Base-by-base conservation (phyloP, 352 stramenopile genomes). In the Globisporangium radiosum region DNA sequence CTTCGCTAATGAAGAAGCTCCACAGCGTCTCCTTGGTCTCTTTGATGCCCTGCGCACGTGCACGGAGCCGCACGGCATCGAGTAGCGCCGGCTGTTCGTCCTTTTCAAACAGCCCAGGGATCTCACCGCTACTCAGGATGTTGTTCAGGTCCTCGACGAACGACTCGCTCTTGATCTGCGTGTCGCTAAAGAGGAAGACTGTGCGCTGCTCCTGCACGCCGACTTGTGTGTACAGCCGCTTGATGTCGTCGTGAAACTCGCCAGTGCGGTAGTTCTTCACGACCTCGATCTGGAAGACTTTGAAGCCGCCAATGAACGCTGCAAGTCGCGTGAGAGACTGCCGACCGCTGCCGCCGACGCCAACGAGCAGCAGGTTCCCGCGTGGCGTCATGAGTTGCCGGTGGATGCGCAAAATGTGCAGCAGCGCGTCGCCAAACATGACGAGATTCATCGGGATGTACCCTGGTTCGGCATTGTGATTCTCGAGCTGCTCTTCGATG, bases 61-160 rank as follows among this genome's bases (percentile, higher is more conserved):
- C 76, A 51, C 90, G 77, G 2, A 66, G 25, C 5, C 90, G 76
- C 47, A 98, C 74, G 13, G 75, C 83, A 57, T 98, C 92, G 48
- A 96, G 71, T 19, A 98, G 85, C 1, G 70, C 70, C 0, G 72
- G 76, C 49, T 96, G 75, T 62, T 98, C 92, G 51, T 98, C 92
- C 62, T 96, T 97, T 37, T 89, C 83, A 62, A 96, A 98, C 0
- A 98, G 65, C 11, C 91, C 94, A 3, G 92, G 92, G 36, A 98
- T 90, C 66, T 97, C 88, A 8, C 92, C 92, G 36, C 78, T 95
- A 49, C 85, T 96, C 3, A 98, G 66, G 6, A 98, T 92, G 54
- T 97, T 98, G 71, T 96, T 98, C 1, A 98, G 65, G 56, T 98
- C 92, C 59, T 97, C 90, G 7, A 98, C 70, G 57, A 98, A 98